phyloP scores from a whole-genome alignment of 345 rosid genomes.

The Gossypioides kirkii region DNA sequence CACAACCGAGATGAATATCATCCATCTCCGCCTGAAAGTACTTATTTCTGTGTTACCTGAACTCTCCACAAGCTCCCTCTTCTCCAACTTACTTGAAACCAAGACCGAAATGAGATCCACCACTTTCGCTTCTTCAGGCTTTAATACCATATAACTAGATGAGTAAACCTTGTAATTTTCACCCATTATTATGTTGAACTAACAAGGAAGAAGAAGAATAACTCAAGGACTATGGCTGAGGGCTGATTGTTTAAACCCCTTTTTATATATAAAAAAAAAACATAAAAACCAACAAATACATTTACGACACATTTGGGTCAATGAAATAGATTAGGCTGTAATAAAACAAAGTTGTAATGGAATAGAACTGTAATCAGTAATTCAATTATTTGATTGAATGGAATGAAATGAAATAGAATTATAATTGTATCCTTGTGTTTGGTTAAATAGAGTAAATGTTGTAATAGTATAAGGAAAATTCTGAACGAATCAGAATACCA shows the following conservation, averaged over 20 bases:
- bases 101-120: conserved; percentile 45
- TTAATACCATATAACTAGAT: conserved; percentile 42
- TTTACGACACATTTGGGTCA: too few relatives aligned
- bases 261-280: neutral
- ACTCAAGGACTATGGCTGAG: neutral
- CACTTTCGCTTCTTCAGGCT: conserved; percentile 46
- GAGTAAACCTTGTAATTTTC: conserved; percentile 36
- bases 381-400: too few relatives aligned
- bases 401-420: too few relatives aligned
- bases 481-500: too few relatives aligned
- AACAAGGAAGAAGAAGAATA: neutral
- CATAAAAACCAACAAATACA: neutral
- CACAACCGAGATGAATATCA: conserved; percentile 52
- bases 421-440: too few relatives aligned
- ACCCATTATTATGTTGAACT: neutral
- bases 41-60: conserved; percentile 30
- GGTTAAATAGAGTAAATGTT: too few relatives aligned
- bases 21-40: conserved; percentile 53
- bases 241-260: neutral
- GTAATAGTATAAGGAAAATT: too few relatives aligned
- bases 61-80: conserved; percentile 42
- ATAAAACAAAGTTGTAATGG: too few relatives aligned
- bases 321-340: too few relatives aligned
- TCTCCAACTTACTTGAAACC: conserved; percentile 30
- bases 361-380: too few relatives aligned